Percentiles rank a stretch among this genome's conserved stretches.
These are phyloP conservation scores for Rickenella mellea DNA, from an alignment of 768 basidiomycete species.

Conservation along the genomic window DNA sequence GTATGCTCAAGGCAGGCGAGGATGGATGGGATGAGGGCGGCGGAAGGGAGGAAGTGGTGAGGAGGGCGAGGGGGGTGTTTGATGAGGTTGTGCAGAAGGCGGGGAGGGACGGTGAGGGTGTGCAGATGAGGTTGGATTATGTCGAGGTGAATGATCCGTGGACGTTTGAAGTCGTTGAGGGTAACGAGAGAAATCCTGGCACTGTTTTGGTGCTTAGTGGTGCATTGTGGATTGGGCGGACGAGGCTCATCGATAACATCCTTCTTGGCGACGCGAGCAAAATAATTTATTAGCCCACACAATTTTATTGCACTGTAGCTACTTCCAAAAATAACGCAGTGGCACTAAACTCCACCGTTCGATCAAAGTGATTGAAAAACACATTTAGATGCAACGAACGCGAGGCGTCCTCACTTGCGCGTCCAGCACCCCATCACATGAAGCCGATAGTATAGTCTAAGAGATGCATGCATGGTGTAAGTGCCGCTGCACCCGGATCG, in stretches of 20 bases:
- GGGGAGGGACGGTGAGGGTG: constrained; percentile 20
- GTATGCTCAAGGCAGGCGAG: constrained; percentile 55
- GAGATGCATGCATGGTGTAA: no score
- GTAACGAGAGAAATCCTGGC: constrained; percentile 17
- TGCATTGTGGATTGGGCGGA: constrained; percentile 77
- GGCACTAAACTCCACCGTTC: no score
- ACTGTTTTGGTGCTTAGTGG: constrained; percentile 68
- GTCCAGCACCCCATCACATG: no score
- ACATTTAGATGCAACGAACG: no score
- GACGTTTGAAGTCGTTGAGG: constrained; percentile 56
- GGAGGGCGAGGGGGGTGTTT: constrained; percentile 18
- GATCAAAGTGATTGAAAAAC: no score
- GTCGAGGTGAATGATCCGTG: constrained; percentile 79
- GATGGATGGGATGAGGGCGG: constrained; percentile 41
- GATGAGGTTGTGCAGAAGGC: constrained; percentile 30
- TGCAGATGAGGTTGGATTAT: constrained; percentile 69
- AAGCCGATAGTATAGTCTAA: no score
- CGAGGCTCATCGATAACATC: constrained; percentile 89
- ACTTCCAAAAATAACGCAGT: no score
- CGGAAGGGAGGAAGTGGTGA: constrained; percentile 28
- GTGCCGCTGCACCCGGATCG: no score
- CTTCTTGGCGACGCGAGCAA: constrained; percentile 47
- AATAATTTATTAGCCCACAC: constrained; percentile 20
- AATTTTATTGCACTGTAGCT: neutral
- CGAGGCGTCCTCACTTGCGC: no score